Percentiles rank a stretch among this genome's conserved stretches.
Conservation (phyloP, 2,329 filamentous ascomycete species). For the Monilinia fructicola region DNA sequence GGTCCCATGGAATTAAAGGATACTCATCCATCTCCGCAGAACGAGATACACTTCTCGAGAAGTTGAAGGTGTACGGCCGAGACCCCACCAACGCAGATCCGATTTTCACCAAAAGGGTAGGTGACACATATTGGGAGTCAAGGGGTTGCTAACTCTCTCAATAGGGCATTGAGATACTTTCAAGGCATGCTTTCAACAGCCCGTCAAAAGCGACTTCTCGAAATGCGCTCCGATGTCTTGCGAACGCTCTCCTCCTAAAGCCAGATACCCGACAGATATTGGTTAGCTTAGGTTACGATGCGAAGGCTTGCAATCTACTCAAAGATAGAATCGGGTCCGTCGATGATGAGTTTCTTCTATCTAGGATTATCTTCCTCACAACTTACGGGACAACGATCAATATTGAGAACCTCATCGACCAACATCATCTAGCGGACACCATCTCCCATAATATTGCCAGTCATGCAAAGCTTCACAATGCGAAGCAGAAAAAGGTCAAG, state of each 20-base stretch:
- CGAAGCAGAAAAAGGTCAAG: conserved; percentile 36
- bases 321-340: conserved; percentile 61
- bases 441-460: conserved; percentile 69
- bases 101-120: conserved; percentile 78
- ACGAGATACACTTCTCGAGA: conserved; percentile 58
- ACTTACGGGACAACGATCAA: conserved; percentile 75
- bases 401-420: conserved; percentile 62
- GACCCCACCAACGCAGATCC: conserved; percentile 70
- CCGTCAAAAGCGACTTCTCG: conserved; percentile 62
- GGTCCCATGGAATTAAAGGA: background rate
- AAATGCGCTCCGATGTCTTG: conserved; percentile 77
- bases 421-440: conserved; percentile 65
- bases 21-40: conserved; percentile 48
- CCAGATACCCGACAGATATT: conserved; percentile 68
- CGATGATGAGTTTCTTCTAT: conserved; percentile 83
- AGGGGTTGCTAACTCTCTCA: conserved; percentile 27
- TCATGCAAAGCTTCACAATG: conserved; percentile 60
- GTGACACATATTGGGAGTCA: conserved; percentile 30
- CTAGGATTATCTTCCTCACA: conserved; percentile 75
- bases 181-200: conserved; percentile 70
- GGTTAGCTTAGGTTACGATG: conserved; percentile 66
- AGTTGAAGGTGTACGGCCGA: conserved; percentile 78
- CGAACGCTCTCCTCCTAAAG: conserved; percentile 77
- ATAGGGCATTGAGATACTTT: conserved; percentile 73
- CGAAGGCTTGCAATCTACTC: conserved; percentile 68